Base-by-base conservation (phyloP, 768 basidiomycete species). In the Leccinum boreale region DNA sequence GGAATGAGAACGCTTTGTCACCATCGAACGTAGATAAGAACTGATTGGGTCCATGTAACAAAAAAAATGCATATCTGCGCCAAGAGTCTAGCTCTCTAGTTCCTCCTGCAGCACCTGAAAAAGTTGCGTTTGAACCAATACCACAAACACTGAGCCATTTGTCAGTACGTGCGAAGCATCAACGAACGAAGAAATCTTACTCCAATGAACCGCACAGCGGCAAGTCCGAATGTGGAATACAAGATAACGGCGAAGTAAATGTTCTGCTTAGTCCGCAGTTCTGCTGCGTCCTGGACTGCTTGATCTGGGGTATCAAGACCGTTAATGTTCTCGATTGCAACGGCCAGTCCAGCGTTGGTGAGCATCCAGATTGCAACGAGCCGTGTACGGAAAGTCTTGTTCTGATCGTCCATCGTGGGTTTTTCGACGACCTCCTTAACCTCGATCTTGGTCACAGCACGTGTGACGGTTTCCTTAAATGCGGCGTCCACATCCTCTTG, bases 381-480 rank as follows among this genome's bases (percentile, higher is more conserved):
- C 50, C 92, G 87, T 3, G 93, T 94, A 57, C 92, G 85, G 88
- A 95, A 95, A 12, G 93, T 94, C 76, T 86, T 89, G 77, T 94
- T 94, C 73, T 87, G 79, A 67, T 95, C 92, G 69, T 95, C 92
- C 81, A 88, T 79, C 1, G 84, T 93, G 4, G 92, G 92, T 69
- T 88, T 89, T 72, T 92, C 90, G 3, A 79, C 53, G 0, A 67
- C 84, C 55, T 92, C 90, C 60, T 85, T 84, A 39, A 77, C 77
- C 14, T 84, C 78, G 56, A 88, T 63, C 72, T 90, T 89, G 46
- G 90, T 89, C 58, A 94, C 81, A 1, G 92, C 93, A 44, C 93
- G 89, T 2, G 84, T 87, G 5, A 94, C 93, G 0, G 94, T 95
- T 67, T 92, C 90, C 73, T 94, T 92, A 81, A 97, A 98, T 26